Evolutionary conservation across 805 yeast species (phyloP).

Genomic region (Saccharomycopsis oosterbeekiorum): DNA sequence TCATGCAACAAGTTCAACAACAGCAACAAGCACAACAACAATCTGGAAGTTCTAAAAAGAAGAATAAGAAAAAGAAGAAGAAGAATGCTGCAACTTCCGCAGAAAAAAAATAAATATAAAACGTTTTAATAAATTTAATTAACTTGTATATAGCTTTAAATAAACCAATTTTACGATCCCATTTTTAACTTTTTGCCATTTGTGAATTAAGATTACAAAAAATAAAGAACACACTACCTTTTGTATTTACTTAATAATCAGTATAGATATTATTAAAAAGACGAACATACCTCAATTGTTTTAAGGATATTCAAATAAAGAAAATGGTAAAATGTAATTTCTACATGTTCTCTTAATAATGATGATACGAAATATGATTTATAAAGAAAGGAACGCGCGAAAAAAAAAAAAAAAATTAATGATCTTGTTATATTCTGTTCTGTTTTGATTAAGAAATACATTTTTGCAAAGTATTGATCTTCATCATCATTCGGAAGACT

Average conservation of each 20-base stretch:
- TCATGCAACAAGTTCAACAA: conserved; percentile 9
- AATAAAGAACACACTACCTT: no score
- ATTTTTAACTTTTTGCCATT: no score
- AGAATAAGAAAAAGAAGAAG: conserved; percentile 5
- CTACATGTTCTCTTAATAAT: no score
- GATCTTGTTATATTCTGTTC: background rate
- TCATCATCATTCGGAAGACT: background rate
- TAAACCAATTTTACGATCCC: background rate
- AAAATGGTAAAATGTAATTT: background rate
- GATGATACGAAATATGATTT: background rate
- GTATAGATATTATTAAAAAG: no score
- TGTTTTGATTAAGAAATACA: background rate
- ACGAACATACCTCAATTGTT: no score
- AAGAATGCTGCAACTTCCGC: background rate
- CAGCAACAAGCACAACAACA: background rate
- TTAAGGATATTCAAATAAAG: no score
- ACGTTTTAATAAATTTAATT: no score
- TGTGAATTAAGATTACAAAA: no score
- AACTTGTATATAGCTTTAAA: background rate
- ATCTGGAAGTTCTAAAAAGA: background rate
- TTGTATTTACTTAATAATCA: no score
- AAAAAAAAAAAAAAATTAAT: background rate
- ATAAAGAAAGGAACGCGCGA: background rate
- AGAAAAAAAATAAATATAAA: background rate
- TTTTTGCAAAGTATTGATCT: background rate